These are phyloP conservation scores for Stropharia rugosoannulata DNA, from an alignment of 768 basidiomycete genomes.

Conservation along the genomic window DNA sequence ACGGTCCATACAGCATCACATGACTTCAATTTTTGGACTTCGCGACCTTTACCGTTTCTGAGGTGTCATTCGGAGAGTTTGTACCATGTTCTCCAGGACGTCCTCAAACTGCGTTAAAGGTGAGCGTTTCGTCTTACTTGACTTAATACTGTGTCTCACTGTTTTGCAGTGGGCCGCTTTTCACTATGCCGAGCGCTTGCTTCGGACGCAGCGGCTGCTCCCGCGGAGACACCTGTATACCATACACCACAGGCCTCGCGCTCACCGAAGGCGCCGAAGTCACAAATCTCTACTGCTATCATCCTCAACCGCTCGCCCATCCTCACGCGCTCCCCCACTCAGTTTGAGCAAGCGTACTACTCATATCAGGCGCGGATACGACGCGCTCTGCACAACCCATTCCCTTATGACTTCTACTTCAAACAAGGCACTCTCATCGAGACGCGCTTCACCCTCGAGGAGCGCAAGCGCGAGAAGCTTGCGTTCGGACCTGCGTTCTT, in stretches of 20 bases:
- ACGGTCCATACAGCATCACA: conserved; percentile 11
- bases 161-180: conserved; percentile 10
- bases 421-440: conserved; percentile 87
- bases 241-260: conserved; percentile 12
- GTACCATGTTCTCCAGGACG: conserved; percentile 21
- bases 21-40: conserved; percentile 18
- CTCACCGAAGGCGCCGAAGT: conserved; percentile 28
- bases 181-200: conserved; percentile 39
- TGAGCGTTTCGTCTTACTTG: background rate
- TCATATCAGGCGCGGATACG: conserved; percentile 81
- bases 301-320: conserved; percentile 79
- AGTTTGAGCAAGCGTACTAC: conserved; percentile 81
- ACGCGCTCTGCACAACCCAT: conserved; percentile 84
- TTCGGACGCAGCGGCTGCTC: conserved; percentile 33
- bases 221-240: conserved; percentile 15
- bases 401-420: conserved; percentile 91
- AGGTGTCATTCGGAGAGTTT: background rate
- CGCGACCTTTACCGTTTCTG: background rate
- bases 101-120: conserved; percentile 20
- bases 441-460: conserved; percentile 75
- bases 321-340: conserved; percentile 66
- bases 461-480: conserved; percentile 65
- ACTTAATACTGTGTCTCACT: background rate
- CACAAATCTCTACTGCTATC: conserved; percentile 58
- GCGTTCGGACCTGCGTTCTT: conserved; percentile 73